These are phyloP conservation scores for Epichloe uncinata DNA, from an alignment of 2,329 filamentous ascomycete genomes.

Conservation along the genomic window DNA sequence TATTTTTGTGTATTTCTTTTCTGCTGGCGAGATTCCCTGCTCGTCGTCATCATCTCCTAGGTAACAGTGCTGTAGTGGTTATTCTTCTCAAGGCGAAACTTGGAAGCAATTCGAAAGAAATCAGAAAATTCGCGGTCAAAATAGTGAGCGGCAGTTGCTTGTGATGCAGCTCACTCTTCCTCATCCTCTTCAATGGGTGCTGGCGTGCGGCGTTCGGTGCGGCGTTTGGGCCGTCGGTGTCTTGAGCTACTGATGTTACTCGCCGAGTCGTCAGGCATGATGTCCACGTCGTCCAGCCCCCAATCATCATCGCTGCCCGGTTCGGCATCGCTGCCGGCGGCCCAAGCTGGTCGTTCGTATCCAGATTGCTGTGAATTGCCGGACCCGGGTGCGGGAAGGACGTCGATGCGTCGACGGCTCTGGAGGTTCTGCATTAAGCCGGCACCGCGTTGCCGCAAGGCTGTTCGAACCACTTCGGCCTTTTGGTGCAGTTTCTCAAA, in stretches of 20 bases:
- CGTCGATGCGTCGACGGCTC: conserved; percentile 43
- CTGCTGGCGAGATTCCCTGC: neutral
- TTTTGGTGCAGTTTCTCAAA: conserved; percentile 83
- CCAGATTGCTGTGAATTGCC: conserved; percentile 31
- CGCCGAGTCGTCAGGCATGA: conserved; percentile 67
- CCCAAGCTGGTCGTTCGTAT: conserved; percentile 29
- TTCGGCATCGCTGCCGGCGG: conserved; percentile 30
- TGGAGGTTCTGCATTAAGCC: conserved; percentile 55
- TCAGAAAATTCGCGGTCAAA: neutral
- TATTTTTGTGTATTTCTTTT: neutral
- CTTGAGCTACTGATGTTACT: conserved; percentile 67
- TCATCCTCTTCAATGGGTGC: conserved; percentile 62
- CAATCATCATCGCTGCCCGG: conserved; percentile 44
- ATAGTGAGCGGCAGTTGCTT: too few species aligned
- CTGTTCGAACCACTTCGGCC: conserved; percentile 67
- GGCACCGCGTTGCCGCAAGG: conserved; percentile 68
- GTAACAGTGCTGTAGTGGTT: neutral
- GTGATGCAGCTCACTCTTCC: conserved; percentile 35
- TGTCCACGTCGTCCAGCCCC: conserved; percentile 42
- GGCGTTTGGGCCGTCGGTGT: conserved; percentile 52
- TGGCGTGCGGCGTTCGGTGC: conserved; percentile 56
- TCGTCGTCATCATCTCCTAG: neutral
- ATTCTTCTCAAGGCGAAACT: neutral
- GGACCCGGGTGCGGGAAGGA: conserved; percentile 34
- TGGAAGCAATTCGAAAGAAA: neutral